phyloP scores from a whole-genome alignment of 2,329 filamentous ascomycete genomes.

The Pyricularia sp. region DNA sequence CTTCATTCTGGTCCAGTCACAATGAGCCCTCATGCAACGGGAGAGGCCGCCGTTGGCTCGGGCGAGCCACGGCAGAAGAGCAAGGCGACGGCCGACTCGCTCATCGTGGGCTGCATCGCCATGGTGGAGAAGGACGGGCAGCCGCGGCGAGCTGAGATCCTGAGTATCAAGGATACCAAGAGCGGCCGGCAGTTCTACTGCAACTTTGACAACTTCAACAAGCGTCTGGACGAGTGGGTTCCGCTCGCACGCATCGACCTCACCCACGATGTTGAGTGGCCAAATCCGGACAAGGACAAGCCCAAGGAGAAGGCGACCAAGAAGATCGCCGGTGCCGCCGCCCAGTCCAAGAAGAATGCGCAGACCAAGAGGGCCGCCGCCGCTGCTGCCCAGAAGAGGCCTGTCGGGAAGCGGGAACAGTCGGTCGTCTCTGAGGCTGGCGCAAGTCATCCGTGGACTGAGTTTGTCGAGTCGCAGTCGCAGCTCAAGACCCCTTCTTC shows the following conservation, averaged over 20 bases:
- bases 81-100: slow-evolving; percentile 73
- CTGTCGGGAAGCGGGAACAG: slow-evolving; percentile 40
- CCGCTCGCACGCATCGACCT: slow-evolving; percentile 75
- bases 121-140: slow-evolving; percentile 66
- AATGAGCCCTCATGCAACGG: slow-evolving; percentile 43
- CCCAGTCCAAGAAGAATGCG: slow-evolving; percentile 40
- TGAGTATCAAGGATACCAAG: slow-evolving; percentile 88
- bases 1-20: slow-evolving; percentile 21
- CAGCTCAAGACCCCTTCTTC: slow-evolving; percentile 7
- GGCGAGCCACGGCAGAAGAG: slow-evolving; percentile 59
- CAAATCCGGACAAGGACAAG: slow-evolving; percentile 76
- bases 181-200: slow-evolving; percentile 88
- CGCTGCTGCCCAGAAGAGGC: slow-evolving; percentile 35
- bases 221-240: slow-evolving; percentile 79
- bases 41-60: slow-evolving; percentile 45
- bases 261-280: slow-evolving; percentile 89
- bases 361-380: slow-evolving; percentile 40
- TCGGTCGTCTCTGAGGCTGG: slow-evolving; percentile 40
- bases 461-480: slow-evolving; percentile 37
- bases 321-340: slow-evolving; percentile 37
- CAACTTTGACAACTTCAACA: slow-evolving; percentile 98
- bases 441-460: slow-evolving; percentile 36
- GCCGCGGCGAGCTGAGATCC: slow-evolving; percentile 83
- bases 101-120: slow-evolving; percentile 55
- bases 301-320: slow-evolving; percentile 77